These are phyloP conservation scores for Salvia splendens DNA, from an alignment of 257 asterid species.

Conservation along the genomic window DNA sequence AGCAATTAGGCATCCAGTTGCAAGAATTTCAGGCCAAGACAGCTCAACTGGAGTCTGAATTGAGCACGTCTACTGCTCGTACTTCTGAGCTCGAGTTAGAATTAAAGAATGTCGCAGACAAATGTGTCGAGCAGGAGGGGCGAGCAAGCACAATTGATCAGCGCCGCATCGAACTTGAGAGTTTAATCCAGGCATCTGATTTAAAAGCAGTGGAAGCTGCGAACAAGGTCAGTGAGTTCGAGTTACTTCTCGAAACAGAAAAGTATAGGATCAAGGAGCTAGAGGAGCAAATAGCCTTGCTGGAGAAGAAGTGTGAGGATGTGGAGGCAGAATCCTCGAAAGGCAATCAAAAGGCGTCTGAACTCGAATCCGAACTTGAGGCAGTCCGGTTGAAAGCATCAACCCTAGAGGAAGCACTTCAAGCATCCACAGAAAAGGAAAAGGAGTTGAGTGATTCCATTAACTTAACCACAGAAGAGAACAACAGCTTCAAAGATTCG, in stretches of 20 bases:
- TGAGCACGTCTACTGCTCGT: slow-evolving; percentile 47
- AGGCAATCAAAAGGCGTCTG: slow-evolving; percentile 53
- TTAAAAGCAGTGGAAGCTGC: slow-evolving; percentile 62
- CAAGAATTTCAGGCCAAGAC: slow-evolving; percentile 59
- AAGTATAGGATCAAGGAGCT: slow-evolving; percentile 77
- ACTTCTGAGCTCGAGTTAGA: slow-evolving; percentile 72
- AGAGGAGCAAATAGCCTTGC: slow-evolving; percentile 64
- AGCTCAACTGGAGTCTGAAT: slow-evolving; percentile 52
- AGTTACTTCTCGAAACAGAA: slow-evolving; percentile 76
- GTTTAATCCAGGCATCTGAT: slow-evolving; percentile 61
- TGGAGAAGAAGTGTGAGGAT: slow-evolving; percentile 55
- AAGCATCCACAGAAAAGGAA: slow-evolving; percentile 64
- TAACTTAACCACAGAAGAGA: slow-evolving; percentile 58
- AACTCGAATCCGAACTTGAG: slow-evolving; percentile 66
- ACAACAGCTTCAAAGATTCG: slow-evolving; percentile 53
- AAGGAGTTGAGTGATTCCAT: slow-evolving; percentile 52
- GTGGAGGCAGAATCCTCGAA: slow-evolving; percentile 54
- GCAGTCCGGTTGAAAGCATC: slow-evolving; percentile 61
- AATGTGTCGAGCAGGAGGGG: slow-evolving; percentile 68
- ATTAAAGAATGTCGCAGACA: slow-evolving; percentile 49
- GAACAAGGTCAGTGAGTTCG: slow-evolving; percentile 62
- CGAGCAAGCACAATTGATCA: slow-evolving; percentile 57
- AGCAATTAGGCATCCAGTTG: slow-evolving; percentile 46
- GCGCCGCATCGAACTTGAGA: slow-evolving; percentile 80
- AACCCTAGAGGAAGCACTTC: slow-evolving; percentile 62